Evolutionary conservation across 2,329 filamentous ascomycete genomes (phyloP).

Genomic region (Paecilomyces sp.): DNA sequence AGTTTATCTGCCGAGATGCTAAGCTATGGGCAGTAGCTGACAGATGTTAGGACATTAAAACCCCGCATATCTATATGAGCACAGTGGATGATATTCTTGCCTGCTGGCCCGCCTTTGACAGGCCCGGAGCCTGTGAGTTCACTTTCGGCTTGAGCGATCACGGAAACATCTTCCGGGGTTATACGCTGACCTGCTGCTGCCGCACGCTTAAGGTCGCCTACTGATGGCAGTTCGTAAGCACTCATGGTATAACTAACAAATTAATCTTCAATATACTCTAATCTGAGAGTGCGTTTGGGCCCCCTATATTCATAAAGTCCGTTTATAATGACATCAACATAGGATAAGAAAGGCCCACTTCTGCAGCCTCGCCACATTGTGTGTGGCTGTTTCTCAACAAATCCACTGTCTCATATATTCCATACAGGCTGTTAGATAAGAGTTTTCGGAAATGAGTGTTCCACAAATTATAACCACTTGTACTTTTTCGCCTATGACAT

Average conservation of each 20-base stretch:
- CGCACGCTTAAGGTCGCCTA: constrained; percentile 23
- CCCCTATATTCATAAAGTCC: not conserved
- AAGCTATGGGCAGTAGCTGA: constrained; percentile 26
- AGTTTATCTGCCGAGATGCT: constrained; percentile 26
- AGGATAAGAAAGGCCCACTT: not conserved
- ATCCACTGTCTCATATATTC: no score
- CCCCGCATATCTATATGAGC: not conserved
- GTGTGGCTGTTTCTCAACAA: no score
- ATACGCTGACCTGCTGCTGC: constrained; percentile 25
- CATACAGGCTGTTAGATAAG: no score
- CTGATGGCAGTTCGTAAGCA: constrained; percentile 17
- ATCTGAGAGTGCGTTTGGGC: not conserved
- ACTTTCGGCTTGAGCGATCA: constrained; percentile 24
- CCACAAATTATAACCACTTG: no score
- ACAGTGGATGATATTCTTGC: constrained; percentile 8
- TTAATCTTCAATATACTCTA: not conserved
- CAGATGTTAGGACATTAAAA: not conserved
- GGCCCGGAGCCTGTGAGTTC: constrained; percentile 23
- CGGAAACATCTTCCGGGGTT: constrained; percentile 23
- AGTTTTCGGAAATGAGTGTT: no score
- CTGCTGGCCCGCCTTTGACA: constrained; percentile 24
- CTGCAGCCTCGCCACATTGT: not conserved
- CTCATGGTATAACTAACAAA: not conserved
- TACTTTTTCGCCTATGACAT: no score
- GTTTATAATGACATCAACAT: not conserved